Percentiles rank a stretch among this genome's conserved stretches.
These are phyloP conservation scores for Verticillium dahliae DNA, from an alignment of 2,329 filamentous ascomycete genomes.

Conservation along the genomic window DNA sequence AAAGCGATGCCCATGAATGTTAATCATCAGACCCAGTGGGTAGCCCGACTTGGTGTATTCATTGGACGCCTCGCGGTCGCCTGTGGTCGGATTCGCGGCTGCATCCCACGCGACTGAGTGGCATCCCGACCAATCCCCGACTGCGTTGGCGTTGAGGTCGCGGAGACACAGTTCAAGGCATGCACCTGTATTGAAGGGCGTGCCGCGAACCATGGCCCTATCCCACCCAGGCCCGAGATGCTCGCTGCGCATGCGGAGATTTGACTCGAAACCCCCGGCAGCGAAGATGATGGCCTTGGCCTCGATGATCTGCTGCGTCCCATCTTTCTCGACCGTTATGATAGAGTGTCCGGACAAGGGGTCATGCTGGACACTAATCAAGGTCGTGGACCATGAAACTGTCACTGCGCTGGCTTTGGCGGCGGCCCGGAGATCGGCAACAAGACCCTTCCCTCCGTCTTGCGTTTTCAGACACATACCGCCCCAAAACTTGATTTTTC, in stretches of 20 bases:
- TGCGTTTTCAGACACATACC: constrained; percentile 53
- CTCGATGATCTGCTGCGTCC: constrained; percentile 19
- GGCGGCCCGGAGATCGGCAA: constrained; percentile 37
- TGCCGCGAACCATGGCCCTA: constrained; percentile 53
- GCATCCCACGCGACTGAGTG: constrained; percentile 62
- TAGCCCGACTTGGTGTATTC: constrained; percentile 66
- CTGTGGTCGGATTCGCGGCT: constrained; percentile 45
- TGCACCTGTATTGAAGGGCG: constrained; percentile 58
- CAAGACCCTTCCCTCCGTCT: constrained; percentile 53
- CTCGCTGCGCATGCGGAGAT: constrained; percentile 46
- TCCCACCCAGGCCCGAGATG: constrained; percentile 56
- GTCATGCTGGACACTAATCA: constrained; percentile 30
- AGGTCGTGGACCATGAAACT: constrained; percentile 38
- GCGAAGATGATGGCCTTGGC: constrained; percentile 42
- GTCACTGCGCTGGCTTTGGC: constrained; percentile 35
- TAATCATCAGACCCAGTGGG: constrained; percentile 60
- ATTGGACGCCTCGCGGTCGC: constrained; percentile 55
- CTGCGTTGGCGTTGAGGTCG: constrained; percentile 41
- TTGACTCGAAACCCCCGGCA: constrained; percentile 60
- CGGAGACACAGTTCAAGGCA: constrained; percentile 45
- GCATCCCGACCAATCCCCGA: constrained; percentile 58
- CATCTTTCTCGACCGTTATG: constrained; percentile 22
- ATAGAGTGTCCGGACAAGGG: constrained; percentile 18
- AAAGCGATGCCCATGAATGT: constrained; percentile 51
- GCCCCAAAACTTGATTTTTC: constrained; percentile 57